These are phyloP conservation scores for Aspergillus uvarum DNA, from an alignment of 2,329 filamentous ascomycete species.

Conservation along the genomic window DNA sequence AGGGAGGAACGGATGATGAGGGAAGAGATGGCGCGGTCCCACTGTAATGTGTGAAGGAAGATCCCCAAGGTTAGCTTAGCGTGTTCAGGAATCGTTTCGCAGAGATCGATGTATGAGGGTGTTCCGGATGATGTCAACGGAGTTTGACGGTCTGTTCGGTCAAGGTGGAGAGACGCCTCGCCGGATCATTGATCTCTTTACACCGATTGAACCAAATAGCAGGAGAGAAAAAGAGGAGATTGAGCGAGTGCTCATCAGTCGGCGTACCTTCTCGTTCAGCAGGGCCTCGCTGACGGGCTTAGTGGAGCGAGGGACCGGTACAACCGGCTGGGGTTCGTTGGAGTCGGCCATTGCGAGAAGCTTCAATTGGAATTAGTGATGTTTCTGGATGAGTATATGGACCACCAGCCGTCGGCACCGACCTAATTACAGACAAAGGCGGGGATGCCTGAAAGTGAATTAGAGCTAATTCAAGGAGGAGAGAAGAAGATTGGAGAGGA, in stretches of 20 bases:
- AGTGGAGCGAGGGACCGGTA: constrained; percentile 68
- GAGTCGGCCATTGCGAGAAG: constrained; percentile 56
- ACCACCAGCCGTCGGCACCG: constrained; percentile 4
- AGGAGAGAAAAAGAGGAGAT: background rate
- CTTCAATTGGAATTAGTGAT: constrained; percentile 12
- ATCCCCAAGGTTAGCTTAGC: constrained; percentile 17
- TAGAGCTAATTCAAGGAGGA: constrained; percentile 15
- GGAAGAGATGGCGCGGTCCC: constrained; percentile 97
- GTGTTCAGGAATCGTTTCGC: background rate
- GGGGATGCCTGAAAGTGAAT: constrained; percentile 20
- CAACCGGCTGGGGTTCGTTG: constrained; percentile 58
- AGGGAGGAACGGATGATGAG: constrained; percentile 95
- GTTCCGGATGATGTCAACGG: background rate
- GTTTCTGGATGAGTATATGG: background rate
- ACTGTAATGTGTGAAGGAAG: constrained; percentile 55
- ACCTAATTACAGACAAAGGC: constrained; percentile 19
- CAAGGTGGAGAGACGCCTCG: background rate
- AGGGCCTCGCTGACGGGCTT: constrained; percentile 94
- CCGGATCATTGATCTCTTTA: background rate
- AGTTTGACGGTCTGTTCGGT: background rate
- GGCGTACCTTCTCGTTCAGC: constrained; percentile 92
- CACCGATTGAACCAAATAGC: background rate
- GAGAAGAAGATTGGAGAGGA: constrained; percentile 16
- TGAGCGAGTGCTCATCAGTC: background rate
- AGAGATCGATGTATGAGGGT: background rate